Evolutionary conservation across 2,329 filamentous ascomycete genomes (phyloP).

Genomic region (Aspergillus caelatus): DNA sequence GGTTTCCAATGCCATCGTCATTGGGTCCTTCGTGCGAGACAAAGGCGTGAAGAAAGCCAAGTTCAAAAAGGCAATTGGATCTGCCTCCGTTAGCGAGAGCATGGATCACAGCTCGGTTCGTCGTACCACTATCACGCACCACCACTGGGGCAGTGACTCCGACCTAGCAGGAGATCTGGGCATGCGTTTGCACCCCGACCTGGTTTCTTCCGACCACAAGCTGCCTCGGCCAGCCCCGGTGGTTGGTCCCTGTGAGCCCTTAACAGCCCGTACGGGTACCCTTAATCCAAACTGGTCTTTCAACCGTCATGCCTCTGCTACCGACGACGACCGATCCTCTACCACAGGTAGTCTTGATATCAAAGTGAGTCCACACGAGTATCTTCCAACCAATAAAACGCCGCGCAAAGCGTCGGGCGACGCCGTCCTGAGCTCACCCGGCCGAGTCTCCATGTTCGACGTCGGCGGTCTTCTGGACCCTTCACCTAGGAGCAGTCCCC

Average conservation of each 20-base stretch:
- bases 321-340: slow-evolving; percentile 34
- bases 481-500: slow-evolving; percentile 5
- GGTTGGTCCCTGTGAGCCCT: slow-evolving; percentile 35
- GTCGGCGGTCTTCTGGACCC: slow-evolving; percentile 73
- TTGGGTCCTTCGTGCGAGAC: slow-evolving; percentile 91
- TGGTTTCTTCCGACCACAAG: slow-evolving; percentile 42
- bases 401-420: slow-evolving; percentile 37
- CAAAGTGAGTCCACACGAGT: slow-evolving; percentile 38
- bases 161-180: slow-evolving; percentile 83
- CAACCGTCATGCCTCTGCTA: slow-evolving; percentile 20
- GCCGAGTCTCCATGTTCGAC: slow-evolving; percentile 79
- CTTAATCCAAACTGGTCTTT: slow-evolving; percentile 40
- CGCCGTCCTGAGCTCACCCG: slow-evolving; percentile 50
- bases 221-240: slow-evolving; percentile 43
- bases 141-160: slow-evolving; percentile 86
- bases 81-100: slow-evolving; percentile 53
- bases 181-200: slow-evolving; percentile 62
- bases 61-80: slow-evolving; percentile 59
- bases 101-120: slow-evolving; percentile 42
- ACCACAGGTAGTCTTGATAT: slow-evolving; percentile 35
- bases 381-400: slow-evolving; percentile 34
- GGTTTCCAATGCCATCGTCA: slow-evolving; percentile 83
- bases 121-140: slow-evolving; percentile 62
- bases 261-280: slow-evolving; percentile 29
- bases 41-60: slow-evolving; percentile 87